Evolutionary conservation across 2,329 filamentous ascomycete species (phyloP).

Genomic region (Penicillium sp.): DNA sequence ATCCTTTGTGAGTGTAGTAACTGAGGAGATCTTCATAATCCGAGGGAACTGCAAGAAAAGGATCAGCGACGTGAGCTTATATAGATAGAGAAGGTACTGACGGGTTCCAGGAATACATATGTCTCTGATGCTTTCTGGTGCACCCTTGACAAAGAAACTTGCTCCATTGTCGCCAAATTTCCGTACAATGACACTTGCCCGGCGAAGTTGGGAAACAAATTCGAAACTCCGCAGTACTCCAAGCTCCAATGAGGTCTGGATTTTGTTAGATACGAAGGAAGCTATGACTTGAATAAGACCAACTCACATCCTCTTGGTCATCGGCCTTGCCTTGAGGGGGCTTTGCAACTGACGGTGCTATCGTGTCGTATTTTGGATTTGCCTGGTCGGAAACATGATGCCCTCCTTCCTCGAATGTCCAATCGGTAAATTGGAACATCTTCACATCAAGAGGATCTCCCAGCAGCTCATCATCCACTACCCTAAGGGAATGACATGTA

Average conservation of each 20-base stretch:
- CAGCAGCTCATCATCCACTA: constrained; percentile 82
- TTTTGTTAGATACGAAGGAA: neutral
- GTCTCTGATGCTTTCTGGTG: constrained; percentile 92
- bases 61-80: neutral
- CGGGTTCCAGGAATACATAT: constrained; percentile 82
- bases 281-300: neutral
- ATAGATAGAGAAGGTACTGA: constrained; percentile 44
- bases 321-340: constrained; percentile 58
- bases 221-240: constrained; percentile 91
- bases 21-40: constrained; percentile 89
- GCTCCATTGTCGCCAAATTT: constrained; percentile 82
- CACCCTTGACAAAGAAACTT: constrained; percentile 91
- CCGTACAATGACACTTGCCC: constrained; percentile 88
- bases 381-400: constrained; percentile 63
- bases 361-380: constrained; percentile 74
- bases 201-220: constrained; percentile 86
- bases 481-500: constrained; percentile 87
- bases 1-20: constrained; percentile 92
- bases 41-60: constrained; percentile 59
- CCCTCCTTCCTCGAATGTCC: constrained; percentile 83
- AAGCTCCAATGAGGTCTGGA: constrained; percentile 65
- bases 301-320: constrained; percentile 23
- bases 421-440: constrained; percentile 96
- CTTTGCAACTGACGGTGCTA: constrained; percentile 75
- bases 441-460: constrained; percentile 94